Evolutionary conservation across 805 yeast genomes (phyloP).

Genomic region (Suhomyces vadensis): DNA sequence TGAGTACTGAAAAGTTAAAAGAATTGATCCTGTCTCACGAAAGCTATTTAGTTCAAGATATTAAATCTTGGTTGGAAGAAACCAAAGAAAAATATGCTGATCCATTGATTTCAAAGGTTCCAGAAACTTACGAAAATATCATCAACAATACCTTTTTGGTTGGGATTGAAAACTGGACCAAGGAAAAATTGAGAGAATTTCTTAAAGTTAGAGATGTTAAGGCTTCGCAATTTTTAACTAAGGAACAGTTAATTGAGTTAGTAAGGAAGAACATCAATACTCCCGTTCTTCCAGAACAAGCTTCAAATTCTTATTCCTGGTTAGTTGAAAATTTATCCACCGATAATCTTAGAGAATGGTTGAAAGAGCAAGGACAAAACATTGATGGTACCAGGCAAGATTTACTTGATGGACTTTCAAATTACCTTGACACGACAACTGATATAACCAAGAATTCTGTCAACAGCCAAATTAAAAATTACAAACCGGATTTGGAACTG

Average conservation of each 20-base stretch:
- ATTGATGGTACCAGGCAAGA: slow-evolving; percentile 28
- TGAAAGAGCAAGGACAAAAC: slow-evolving; percentile 27
- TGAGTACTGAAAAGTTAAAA: slow-evolving; percentile 35
- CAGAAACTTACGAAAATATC: slow-evolving; percentile 31
- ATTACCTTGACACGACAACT: slow-evolving; percentile 12
- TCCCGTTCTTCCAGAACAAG: slow-evolving; percentile 30
- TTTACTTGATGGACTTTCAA: slow-evolving; percentile 19
- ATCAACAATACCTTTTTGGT: slow-evolving; percentile 48
- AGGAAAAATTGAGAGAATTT: slow-evolving; percentile 43
- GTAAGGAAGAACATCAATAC: slow-evolving; percentile 39
- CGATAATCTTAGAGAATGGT: slow-evolving; percentile 43
- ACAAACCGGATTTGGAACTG: slow-evolving; percentile 19
- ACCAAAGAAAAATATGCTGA: slow-evolving; percentile 26
- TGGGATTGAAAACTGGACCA: slow-evolving; percentile 50
- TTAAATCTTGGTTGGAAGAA: slow-evolving; percentile 35
- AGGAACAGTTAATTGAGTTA: slow-evolving; percentile 37
- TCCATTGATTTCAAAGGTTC: slow-evolving; percentile 36
- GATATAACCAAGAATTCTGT: slow-evolving; percentile 10
- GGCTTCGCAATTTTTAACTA: slow-evolving; percentile 41
- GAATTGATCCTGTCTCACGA: slow-evolving; percentile 34
- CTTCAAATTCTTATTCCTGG: slow-evolving; percentile 22
- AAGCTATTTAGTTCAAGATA: slow-evolving; percentile 38
- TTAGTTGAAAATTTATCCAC: slow-evolving; percentile 39
- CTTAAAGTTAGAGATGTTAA: slow-evolving; percentile 42
- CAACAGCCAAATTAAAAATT: slow-evolving; percentile 20